Evolutionary conservation across 495 filamentous ascomycete species (phyloP), one percentile per base, ranked within the genome.

Genomic region (Aspergillus hancockii): DNA sequence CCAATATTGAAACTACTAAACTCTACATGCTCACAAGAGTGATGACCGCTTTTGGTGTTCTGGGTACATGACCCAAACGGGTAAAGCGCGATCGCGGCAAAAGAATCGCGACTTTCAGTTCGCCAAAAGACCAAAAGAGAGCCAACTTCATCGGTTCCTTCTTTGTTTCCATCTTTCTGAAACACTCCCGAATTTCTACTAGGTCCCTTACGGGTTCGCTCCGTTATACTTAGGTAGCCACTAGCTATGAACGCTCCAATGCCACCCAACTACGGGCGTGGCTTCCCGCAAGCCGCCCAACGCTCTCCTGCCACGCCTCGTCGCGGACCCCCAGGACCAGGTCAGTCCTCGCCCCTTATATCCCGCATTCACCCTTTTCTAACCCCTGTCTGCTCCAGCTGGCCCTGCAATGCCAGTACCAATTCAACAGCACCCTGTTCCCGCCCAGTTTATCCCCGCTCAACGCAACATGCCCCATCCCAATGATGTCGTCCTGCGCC

Each of bases 401-500:
- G 68, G 71, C 46, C 66, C 63, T 13, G 64, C 67, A 55, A 76
- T 79, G 71, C 68, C 75, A 13, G 71, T 75, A 22, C 66, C 66
- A 9, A 72, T 78, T 63, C 64, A 71, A 45, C 75, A 76, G 54
- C 75, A 78, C 56, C 63, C 71, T 16, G 67, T 76, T n/a, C 64
- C 72, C 54, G 64, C 72, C 22, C 77, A 77, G 51, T 77, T 75
- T 52, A 71, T 77, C 60, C 58, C 75, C n/a, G 64, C 71, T 21
- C 75, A 76, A 62, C 77, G 77, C 60, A 63, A 65, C 36, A 73
- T 78, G 60, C 60, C 73, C 25, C 72, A 74, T 38, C 69, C 73
- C 36, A 77, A 75, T 49, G 75, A 79, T 28, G 70, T 71, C 40
- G 87, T 88, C 14, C 90, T 92, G 65, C 85, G 91, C 49, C 84